These are phyloP conservation scores for Fonsecaea pedrosoi DNA, from an alignment of 2,329 filamentous ascomycete species.

Conservation along the genomic window DNA sequence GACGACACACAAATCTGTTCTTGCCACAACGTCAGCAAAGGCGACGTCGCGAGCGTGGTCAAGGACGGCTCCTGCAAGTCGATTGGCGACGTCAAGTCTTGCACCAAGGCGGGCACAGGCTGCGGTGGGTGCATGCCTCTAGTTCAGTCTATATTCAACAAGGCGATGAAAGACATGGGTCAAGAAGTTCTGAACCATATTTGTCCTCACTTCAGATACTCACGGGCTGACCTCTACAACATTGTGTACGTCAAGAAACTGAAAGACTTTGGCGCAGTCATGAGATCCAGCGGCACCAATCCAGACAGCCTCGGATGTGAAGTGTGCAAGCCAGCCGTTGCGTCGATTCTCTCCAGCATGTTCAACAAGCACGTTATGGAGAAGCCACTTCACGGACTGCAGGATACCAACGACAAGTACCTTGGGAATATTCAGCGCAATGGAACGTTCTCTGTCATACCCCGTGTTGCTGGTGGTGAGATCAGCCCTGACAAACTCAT, in stretches of 20 bases:
- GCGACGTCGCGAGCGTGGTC: constrained; percentile 73
- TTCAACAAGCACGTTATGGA: constrained; percentile 87
- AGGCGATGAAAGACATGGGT: constrained; percentile 82
- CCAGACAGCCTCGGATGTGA: constrained; percentile 79
- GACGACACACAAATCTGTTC: constrained; percentile 91
- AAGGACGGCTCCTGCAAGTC: constrained; percentile 82
- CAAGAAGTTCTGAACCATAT: constrained; percentile 86
- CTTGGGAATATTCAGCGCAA: constrained; percentile 90
- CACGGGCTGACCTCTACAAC: constrained; percentile 86
- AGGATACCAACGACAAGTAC: constrained; percentile 90
- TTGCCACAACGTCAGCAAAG: constrained; percentile 90
- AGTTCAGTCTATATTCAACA: constrained; percentile 88
- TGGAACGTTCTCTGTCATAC: constrained; percentile 87
- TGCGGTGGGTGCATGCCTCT: constrained; percentile 91
- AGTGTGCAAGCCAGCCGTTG: constrained; percentile 82
- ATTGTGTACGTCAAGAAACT: constrained; percentile 83
- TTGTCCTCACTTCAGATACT: constrained; percentile 83
- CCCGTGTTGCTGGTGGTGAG: constrained; percentile 81
- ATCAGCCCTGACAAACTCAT: constrained; percentile 87
- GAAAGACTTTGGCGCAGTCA: constrained; percentile 74
- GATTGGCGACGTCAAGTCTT: constrained; percentile 81
- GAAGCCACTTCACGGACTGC: constrained; percentile 71
- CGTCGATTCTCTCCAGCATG: constrained; percentile 78
- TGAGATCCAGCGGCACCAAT: constrained; percentile 77
- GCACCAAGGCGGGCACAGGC: constrained; percentile 89